Conservation (phyloP, 257 asterid genomes). For the Salvia miltiorrhiza region DNA sequence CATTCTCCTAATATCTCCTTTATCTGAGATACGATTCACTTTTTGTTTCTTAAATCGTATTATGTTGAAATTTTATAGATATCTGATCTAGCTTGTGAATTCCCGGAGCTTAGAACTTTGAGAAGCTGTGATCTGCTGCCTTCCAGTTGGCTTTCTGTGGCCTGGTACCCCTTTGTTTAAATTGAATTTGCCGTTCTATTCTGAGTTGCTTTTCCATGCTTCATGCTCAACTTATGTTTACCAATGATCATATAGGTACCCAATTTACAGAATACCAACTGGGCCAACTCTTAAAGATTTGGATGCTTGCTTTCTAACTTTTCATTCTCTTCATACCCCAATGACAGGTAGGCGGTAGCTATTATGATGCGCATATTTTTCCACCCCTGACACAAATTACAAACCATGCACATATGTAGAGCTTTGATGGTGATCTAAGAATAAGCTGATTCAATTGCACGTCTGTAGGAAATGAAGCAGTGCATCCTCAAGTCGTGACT, state of each 20-base stretch:
- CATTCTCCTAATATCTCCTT: not conserved
- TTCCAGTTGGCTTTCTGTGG: slow-evolving; percentile 94
- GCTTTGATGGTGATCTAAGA: not conserved
- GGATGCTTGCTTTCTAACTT: slow-evolving; percentile 95
- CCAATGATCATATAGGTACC: slow-evolving; percentile 58
- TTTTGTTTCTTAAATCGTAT: slow-evolving; percentile 13
- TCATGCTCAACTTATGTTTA: not conserved
- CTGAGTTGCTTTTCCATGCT: not conserved
- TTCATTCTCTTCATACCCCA: slow-evolving; percentile 84
- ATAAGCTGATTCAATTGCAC: not conserved
- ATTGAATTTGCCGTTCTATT: not conserved
- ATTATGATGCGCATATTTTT: not conserved
- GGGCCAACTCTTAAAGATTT: slow-evolving; percentile 84
- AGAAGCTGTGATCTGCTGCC: slow-evolving; percentile 77
- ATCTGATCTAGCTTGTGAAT: slow-evolving; percentile 51
- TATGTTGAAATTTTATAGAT: slow-evolving; percentile 35
- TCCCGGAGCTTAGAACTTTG: slow-evolving; percentile 67
- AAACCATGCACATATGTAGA: not conserved
- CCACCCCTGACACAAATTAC: not conserved
- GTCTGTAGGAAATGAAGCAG: slow-evolving; percentile 48
- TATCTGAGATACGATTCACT: not conserved
- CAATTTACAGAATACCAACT: slow-evolving; percentile 90
- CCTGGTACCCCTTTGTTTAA: slow-evolving; percentile 52
- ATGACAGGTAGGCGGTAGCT: slow-evolving; percentile 45
- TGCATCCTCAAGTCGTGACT: slow-evolving; percentile 37